Percentiles rank a stretch among this genome's conserved stretches.
These are phyloP conservation scores for Laburnicola sp. DNA, from an alignment of 2,329 filamentous ascomycete species.

Conservation along the genomic window DNA sequence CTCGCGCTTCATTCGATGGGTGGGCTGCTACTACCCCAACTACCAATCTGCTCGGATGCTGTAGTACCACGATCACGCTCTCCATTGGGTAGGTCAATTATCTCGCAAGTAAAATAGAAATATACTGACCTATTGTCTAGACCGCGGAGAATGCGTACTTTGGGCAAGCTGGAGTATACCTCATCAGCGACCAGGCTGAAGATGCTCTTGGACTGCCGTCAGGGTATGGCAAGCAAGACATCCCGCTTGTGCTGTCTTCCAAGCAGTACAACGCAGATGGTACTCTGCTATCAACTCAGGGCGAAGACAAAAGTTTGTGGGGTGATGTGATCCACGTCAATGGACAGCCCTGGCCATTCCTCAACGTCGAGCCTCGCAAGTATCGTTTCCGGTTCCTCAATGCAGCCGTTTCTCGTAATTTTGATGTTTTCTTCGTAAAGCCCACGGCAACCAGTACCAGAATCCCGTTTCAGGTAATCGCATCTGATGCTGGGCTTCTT, in stretches of 20 bases:
- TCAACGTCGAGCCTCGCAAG: slow-evolving; percentile 63
- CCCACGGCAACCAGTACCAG: slow-evolving; percentile 43
- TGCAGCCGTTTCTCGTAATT: slow-evolving; percentile 46
- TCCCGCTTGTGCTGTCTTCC: slow-evolving; percentile 56
- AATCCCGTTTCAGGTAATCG: slow-evolving; percentile 59
- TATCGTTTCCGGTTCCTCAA: slow-evolving; percentile 62
- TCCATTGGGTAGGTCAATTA: background rate
- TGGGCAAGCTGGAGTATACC: slow-evolving; percentile 62
- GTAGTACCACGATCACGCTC: slow-evolving; percentile 53
- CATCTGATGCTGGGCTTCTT: slow-evolving; percentile 53
- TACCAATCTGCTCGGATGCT: slow-evolving; percentile 56
- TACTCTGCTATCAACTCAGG: slow-evolving; percentile 52
- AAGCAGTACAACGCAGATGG: slow-evolving; percentile 60
- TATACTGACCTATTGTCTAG: slow-evolving; percentile 13
- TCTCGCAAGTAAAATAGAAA: no score
- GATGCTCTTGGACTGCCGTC: slow-evolving; percentile 55
- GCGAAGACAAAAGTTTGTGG: slow-evolving; percentile 55
- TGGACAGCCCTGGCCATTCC: slow-evolving; percentile 62
- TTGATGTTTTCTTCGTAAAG: slow-evolving; percentile 55
- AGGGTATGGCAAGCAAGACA: slow-evolving; percentile 54
- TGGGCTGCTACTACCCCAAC: slow-evolving; percentile 64
- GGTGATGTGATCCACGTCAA: slow-evolving; percentile 64
- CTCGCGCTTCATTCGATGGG: slow-evolving; percentile 54
- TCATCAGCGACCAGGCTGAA: slow-evolving; percentile 57
- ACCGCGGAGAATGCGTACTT: slow-evolving; percentile 63